Percentiles rank a stretch among this genome's conserved stretches.
Evolutionary conservation across 2,329 filamentous ascomycete species (phyloP).

Genomic region (Xylariaceae sp.): DNA sequence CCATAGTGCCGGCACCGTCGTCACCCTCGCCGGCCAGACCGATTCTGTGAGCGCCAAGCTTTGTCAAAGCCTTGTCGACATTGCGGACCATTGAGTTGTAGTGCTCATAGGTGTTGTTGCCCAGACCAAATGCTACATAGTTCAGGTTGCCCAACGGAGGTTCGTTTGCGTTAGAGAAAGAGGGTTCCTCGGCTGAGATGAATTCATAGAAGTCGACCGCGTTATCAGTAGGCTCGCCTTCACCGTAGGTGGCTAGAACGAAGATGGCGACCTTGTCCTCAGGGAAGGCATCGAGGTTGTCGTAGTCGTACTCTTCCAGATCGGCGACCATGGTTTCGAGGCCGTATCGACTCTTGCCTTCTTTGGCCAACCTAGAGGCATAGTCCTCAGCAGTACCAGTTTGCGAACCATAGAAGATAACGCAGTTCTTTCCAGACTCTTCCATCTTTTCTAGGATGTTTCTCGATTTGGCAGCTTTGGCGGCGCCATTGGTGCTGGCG

Average conservation of each 20-base stretch:
- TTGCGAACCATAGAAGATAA: slow-evolving; percentile 98
- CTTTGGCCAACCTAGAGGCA: slow-evolving; percentile 90
- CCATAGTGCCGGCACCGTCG: slow-evolving; percentile 97
- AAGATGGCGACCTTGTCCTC: slow-evolving; percentile 92
- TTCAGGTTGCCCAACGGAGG: slow-evolving; percentile 76
- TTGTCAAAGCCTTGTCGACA: slow-evolving; percentile 73
- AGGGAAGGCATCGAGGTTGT: slow-evolving; percentile 84
- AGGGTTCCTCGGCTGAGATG: slow-evolving; percentile 71
- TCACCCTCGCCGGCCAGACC: slow-evolving; percentile 91
- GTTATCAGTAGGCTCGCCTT: slow-evolving; percentile 97
- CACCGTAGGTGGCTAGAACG: slow-evolving; percentile 92
- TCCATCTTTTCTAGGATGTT: slow-evolving; percentile 96
- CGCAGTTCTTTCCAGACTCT: slow-evolving; percentile 91
- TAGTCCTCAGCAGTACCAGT: slow-evolving; percentile 98
- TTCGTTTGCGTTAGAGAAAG: slow-evolving; percentile 71
- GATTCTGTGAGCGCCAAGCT: slow-evolving; percentile 77
- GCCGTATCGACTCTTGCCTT: slow-evolving; percentile 92
- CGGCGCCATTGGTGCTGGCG: slow-evolving; percentile 60
- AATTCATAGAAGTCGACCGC: slow-evolving; percentile 99
- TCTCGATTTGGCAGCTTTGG: slow-evolving; percentile 77
- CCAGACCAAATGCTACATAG: slow-evolving; percentile 91
- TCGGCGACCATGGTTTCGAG: slow-evolving; percentile 98
- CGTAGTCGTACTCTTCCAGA: slow-evolving; percentile 95
- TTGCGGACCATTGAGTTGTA: slow-evolving; percentile 98
- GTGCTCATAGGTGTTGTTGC: slow-evolving; percentile 99